phyloP scores from a whole-genome alignment of 2,329 filamentous ascomycete genomes.

The Coniella vitis region DNA sequence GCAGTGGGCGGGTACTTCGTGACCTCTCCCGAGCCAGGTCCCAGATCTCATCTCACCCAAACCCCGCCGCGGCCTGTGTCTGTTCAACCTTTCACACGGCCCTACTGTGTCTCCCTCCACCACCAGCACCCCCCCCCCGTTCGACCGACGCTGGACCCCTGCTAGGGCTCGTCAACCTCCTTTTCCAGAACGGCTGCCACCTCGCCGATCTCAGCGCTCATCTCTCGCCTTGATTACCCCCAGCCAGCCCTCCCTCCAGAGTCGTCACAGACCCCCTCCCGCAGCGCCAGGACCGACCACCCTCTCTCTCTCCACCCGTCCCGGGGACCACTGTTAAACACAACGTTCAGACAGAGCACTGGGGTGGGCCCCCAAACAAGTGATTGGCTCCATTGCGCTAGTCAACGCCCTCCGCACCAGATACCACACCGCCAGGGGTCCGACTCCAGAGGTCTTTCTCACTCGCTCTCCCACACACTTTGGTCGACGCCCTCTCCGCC shows the following conservation, averaged over 20 bases:
- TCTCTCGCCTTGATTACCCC: slow-evolving; percentile 30
- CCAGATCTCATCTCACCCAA: too few species aligned
- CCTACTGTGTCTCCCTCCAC: neutral
- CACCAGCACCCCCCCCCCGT: neutral
- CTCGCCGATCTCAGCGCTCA: neutral
- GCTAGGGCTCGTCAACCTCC: neutral
- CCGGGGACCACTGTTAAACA: slow-evolving; percentile 33
- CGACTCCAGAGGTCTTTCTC: slow-evolving; percentile 21
- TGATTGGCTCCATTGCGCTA: slow-evolving; percentile 29
- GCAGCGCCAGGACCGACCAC: slow-evolving; percentile 19
- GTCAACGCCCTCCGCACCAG: slow-evolving; percentile 22
- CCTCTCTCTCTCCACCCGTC: slow-evolving; percentile 30
- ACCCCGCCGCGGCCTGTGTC: neutral
- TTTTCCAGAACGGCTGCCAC: neutral
- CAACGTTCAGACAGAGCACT: slow-evolving; percentile 34
- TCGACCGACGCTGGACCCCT: neutral
- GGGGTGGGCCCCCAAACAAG: slow-evolving; percentile 27
- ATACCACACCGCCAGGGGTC: slow-evolving; percentile 8
- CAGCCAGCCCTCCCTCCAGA: slow-evolving; percentile 17
- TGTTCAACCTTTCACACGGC: neutral
- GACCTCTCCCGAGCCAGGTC: too few species aligned
- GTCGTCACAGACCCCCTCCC: slow-evolving; percentile 40
- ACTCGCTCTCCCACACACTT: slow-evolving; percentile 24
- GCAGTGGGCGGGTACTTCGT: too few species aligned
- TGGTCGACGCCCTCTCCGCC: too few species aligned